A percentile compares a stretch with the other conserved stretches of the same genome.
Evolutionary conservation across 768 basidiomycete genomes (phyloP).

Genomic region (Tremella mesenterica): DNA sequence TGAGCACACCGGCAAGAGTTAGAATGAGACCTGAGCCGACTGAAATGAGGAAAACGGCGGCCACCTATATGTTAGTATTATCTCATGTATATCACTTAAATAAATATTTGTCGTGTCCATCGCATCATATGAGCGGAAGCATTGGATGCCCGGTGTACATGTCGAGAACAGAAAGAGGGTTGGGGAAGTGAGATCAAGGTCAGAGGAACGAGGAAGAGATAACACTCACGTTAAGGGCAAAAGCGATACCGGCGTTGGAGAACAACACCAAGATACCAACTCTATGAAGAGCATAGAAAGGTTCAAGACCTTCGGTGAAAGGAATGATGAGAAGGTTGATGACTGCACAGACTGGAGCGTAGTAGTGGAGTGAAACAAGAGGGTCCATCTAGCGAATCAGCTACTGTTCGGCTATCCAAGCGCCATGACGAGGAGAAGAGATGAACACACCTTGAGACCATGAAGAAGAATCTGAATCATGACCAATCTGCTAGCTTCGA

Average conservation of each 20-base stretch:
- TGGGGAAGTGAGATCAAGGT: too few species aligned
- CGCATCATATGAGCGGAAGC: too few species aligned
- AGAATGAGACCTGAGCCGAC: conserved; percentile 69
- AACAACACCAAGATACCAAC: conserved; percentile 66
- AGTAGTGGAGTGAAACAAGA: conserved; percentile 75
- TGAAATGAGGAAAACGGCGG: conserved; percentile 89
- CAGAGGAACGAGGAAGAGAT: too few species aligned
- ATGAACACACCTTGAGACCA: conserved; percentile 57
- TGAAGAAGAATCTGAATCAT: conserved; percentile 93
- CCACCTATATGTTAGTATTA: conserved; percentile 47
- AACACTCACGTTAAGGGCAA: conserved; percentile 61
- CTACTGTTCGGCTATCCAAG: background rate
- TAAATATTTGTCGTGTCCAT: too few species aligned
- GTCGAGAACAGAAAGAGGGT: too few species aligned
- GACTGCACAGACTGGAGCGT: conserved; percentile 62
- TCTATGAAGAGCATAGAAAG: conserved; percentile 63
- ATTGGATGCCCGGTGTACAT: too few species aligned
- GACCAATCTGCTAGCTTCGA: conserved; percentile 59
- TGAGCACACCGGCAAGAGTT: conserved; percentile 89
- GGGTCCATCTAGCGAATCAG: conserved; percentile 66
- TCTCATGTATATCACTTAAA: background rate
- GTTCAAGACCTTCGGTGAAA: conserved; percentile 85
- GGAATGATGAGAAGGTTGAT: conserved; percentile 81
- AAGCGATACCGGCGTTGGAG: conserved; percentile 77
- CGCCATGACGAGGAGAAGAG: background rate